Evolutionary conservation across 2,329 filamentous ascomycete genomes (phyloP).

Genomic region (Monilinia fructigena): DNA sequence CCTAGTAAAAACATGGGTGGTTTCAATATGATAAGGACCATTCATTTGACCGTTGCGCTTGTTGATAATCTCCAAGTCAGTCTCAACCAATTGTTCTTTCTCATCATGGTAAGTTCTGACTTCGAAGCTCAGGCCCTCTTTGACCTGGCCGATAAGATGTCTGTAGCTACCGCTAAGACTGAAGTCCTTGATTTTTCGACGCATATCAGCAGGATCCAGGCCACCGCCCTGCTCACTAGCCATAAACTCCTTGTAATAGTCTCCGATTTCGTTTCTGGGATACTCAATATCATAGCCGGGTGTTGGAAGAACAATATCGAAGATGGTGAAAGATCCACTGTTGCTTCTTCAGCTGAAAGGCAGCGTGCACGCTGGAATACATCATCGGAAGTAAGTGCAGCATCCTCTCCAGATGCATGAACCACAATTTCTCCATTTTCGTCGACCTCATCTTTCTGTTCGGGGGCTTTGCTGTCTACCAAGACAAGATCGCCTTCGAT

Average conservation of each 20-base stretch:
- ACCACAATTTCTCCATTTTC: slow-evolving; percentile 46
- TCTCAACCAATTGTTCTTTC: slow-evolving; percentile 82
- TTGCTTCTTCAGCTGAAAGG: slow-evolving; percentile 74
- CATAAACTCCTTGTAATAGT: slow-evolving; percentile 88
- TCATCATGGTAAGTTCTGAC: slow-evolving; percentile 68
- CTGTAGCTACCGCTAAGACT: slow-evolving; percentile 87
- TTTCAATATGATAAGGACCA: slow-evolving; percentile 2
- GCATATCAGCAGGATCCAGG: slow-evolving; percentile 84
- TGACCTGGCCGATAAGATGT: slow-evolving; percentile 72
- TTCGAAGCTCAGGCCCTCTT: slow-evolving; percentile 61
- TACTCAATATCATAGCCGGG: slow-evolving; percentile 90
- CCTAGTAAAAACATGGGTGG: slow-evolving; percentile 4
- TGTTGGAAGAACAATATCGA: slow-evolving; percentile 87
- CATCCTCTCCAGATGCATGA: slow-evolving; percentile 57
- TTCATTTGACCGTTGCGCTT: slow-evolving; percentile 22
- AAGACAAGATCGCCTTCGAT: slow-evolving; percentile 73
- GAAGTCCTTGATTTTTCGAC: slow-evolving; percentile 79
- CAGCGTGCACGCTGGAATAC: slow-evolving; percentile 68
- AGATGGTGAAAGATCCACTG: slow-evolving; percentile 75
- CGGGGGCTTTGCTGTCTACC: slow-evolving; percentile 30
- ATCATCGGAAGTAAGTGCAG: slow-evolving; percentile 52
- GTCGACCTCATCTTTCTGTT: slow-evolving; percentile 39
- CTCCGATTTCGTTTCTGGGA: slow-evolving; percentile 77
- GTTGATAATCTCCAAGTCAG: slow-evolving; percentile 65
- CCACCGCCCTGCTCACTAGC: slow-evolving; percentile 69